phyloP scores from a whole-genome alignment of 139 green algal species.

The Picochlorum sp. region DNA sequence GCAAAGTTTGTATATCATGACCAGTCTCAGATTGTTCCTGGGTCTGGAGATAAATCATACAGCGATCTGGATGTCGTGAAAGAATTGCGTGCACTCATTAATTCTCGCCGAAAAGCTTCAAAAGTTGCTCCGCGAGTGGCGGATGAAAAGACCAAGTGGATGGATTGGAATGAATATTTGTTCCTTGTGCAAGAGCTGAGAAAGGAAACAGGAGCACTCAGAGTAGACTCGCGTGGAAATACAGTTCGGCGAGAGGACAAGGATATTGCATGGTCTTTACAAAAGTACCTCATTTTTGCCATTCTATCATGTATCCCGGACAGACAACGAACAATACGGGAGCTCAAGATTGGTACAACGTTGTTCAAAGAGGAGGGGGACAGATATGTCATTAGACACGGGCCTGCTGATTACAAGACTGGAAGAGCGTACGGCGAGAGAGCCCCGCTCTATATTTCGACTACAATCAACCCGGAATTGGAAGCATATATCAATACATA shows the following conservation, averaged over 20 bases:
- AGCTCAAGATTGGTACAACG: constrained; percentile 58
- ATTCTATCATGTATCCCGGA: constrained; percentile 65
- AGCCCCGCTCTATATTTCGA: constrained; percentile 42
- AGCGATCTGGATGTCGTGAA: constrained; percentile 39
- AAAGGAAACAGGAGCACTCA: constrained; percentile 1
- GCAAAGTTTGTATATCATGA: constrained; percentile 53
- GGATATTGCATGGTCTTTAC: constrained; percentile 25
- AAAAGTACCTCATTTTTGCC: constrained; percentile 65
- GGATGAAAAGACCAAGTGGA: constrained; percentile 46
- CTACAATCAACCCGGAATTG: constrained; percentile 48
- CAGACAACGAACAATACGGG: constrained; percentile 59
- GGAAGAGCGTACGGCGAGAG: constrained; percentile 51
- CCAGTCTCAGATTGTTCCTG: constrained; percentile 18
- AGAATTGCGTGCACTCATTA: constrained; percentile 42
- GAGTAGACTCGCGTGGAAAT: neutral
- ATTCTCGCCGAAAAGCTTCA: constrained; percentile 8
- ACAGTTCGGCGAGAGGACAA: neutral
- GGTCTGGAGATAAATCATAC: constrained; percentile 39
- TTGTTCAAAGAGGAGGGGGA: constrained; percentile 43
- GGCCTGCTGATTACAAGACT: constrained; percentile 61
- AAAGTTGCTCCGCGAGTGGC: constrained; percentile 12
- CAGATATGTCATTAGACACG: constrained; percentile 49
- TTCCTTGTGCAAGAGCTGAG: constrained; percentile 1
- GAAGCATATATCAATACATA: constrained; percentile 51
- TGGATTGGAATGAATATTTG: constrained; percentile 59